Percentiles rank a stretch among this genome's conserved stretches.
Evolutionary conservation across 805 yeast genomes (phyloP).

Genomic region (Candida incommunis): DNA sequence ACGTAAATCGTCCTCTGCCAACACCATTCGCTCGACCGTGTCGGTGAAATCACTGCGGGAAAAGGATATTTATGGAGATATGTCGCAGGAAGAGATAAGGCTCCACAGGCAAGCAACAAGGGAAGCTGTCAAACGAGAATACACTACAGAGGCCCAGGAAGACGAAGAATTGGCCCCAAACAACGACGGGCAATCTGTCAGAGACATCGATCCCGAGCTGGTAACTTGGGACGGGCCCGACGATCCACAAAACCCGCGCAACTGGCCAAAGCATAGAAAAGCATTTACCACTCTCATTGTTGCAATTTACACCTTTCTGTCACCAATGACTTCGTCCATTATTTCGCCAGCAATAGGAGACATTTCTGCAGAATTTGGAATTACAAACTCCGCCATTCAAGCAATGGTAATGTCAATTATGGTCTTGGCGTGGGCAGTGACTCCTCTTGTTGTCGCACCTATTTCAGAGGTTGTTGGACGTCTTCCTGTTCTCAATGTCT

Average conservation of each 20-base stretch:
- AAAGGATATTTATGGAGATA: background rate
- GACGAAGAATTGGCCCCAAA: slow-evolving; percentile 3
- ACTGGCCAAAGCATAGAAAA: slow-evolving; percentile 36
- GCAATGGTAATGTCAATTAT: slow-evolving; percentile 48
- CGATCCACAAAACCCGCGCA: slow-evolving; percentile 51
- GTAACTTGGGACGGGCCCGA: slow-evolving; percentile 53
- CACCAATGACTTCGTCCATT: slow-evolving; percentile 52
- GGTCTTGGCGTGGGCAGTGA: slow-evolving; percentile 57
- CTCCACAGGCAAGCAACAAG: background rate
- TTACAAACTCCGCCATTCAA: slow-evolving; percentile 28
- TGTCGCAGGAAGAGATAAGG: background rate
- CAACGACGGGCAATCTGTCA: slow-evolving; percentile 8
- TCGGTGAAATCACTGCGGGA: background rate
- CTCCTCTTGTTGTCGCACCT: slow-evolving; percentile 55
- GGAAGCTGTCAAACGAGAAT: background rate
- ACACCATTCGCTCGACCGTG: background rate
- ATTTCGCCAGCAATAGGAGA: slow-evolving; percentile 43
- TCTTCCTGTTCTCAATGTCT: slow-evolving; percentile 35
- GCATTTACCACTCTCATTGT: slow-evolving; percentile 32
- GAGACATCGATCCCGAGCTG: slow-evolving; percentile 36
- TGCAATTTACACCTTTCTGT: slow-evolving; percentile 38
- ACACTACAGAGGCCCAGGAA: background rate
- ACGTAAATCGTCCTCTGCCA: background rate
- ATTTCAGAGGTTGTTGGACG: slow-evolving; percentile 56
- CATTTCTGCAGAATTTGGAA: slow-evolving; percentile 32